phyloP scores from a whole-genome alignment of 352 stramenopile species.

The Pythium dissotocum region DNA sequence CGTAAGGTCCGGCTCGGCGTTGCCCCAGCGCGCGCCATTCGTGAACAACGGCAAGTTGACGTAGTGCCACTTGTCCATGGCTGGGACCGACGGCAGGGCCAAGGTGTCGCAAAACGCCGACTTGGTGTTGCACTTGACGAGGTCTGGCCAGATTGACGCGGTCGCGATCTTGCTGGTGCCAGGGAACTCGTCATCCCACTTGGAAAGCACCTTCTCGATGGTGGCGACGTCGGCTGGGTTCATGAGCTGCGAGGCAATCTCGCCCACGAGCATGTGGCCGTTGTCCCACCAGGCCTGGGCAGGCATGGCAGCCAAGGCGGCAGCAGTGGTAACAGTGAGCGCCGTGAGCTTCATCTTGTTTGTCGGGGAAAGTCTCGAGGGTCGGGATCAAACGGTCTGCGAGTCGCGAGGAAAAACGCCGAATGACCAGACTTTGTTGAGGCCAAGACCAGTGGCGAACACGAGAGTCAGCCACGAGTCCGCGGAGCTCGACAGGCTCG shows the following conservation, averaged over 20 bases:
- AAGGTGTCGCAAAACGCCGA: slow-evolving; percentile 20
- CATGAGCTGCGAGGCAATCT: slow-evolving; percentile 37
- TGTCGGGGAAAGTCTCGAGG: background rate
- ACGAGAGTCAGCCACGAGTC: background rate
- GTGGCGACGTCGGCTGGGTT: slow-evolving; percentile 24
- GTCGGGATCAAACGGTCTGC: background rate
- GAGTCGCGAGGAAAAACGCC: slow-evolving; percentile 14
- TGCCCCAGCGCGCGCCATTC: slow-evolving; percentile 43
- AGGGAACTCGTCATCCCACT: slow-evolving; percentile 32
- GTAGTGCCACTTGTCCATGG: slow-evolving; percentile 73
- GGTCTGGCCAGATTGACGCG: slow-evolving; percentile 37
- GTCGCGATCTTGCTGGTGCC: slow-evolving; percentile 35
- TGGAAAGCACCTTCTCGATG: slow-evolving; percentile 28
- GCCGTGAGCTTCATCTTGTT: slow-evolving; percentile 9
- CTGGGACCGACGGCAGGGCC: slow-evolving; percentile 40
- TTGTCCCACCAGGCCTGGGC: slow-evolving; percentile 38
- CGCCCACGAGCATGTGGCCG: slow-evolving; percentile 36
- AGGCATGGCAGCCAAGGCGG: slow-evolving; percentile 8
- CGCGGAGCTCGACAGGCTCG: too few relatives aligned
- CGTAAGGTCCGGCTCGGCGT: slow-evolving; percentile 42
- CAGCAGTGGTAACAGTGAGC: slow-evolving; percentile 6
- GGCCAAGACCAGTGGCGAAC: background rate
- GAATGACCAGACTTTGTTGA: background rate
- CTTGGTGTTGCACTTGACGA: slow-evolving; percentile 33
- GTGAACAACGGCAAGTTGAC: slow-evolving; percentile 65